phyloP scores from a whole-genome alignment of 345 rosid genomes.

The Pelargonium nanum region DNA sequence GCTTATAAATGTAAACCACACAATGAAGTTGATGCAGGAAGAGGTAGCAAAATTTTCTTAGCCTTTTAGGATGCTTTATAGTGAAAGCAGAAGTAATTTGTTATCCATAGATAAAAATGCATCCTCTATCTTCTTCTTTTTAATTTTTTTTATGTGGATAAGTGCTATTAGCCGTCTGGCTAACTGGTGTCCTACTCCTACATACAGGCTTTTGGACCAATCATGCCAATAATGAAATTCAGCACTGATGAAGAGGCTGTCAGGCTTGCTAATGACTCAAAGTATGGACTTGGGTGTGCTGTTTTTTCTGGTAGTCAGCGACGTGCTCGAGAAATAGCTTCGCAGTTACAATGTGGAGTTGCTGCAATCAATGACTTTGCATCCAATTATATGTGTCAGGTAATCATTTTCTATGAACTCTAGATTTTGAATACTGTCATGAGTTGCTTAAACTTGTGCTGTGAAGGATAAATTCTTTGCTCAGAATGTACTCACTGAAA shows the following conservation, averaged over 20 bases:
- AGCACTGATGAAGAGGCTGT: constrained; percentile 82
- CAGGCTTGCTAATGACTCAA: constrained; percentile 80
- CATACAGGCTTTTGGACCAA: constrained; percentile 91
- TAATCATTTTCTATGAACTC: constrained; percentile 14
- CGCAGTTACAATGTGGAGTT: constrained; percentile 77
- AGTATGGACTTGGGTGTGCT: constrained; percentile 91
- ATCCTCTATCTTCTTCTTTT: not conserved
- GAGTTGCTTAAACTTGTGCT: not conserved
- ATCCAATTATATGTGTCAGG: constrained; percentile 92
- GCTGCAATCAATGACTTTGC: constrained; percentile 96
- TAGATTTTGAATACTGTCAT: not conserved
- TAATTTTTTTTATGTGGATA: too few species aligned
- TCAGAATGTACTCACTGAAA: too few species aligned
- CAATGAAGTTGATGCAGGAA: constrained; percentile 91
- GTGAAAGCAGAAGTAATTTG: not conserved
- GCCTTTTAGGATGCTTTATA: not conserved
- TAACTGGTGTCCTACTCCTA: not conserved
- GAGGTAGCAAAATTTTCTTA: constrained; percentile 42
- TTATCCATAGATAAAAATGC: not conserved
- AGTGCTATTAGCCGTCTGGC: too few species aligned
- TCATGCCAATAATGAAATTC: constrained; percentile 95
- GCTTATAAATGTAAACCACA: constrained; percentile 68
- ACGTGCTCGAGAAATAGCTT: constrained; percentile 73
- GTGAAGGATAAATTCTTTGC: not conserved
- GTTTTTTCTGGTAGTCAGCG: constrained; percentile 75